phyloP scores from a whole-genome alignment of 1,284 basidiomycete species.

The Pseudozyma flocculosa region DNA sequence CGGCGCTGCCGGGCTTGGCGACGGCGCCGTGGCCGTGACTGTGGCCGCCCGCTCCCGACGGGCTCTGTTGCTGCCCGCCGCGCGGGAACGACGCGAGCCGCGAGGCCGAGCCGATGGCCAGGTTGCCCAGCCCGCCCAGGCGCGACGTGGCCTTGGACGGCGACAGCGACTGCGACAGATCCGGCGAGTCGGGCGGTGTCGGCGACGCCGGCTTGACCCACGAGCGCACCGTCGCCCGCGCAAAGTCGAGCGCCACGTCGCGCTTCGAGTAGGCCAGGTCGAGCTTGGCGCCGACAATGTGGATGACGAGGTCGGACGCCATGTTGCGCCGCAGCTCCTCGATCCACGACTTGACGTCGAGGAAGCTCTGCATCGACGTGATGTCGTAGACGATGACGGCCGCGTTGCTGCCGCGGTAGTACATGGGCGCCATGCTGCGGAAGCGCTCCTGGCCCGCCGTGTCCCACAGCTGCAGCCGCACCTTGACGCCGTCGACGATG shows the following conservation, averaged over 20 bases:
- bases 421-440: constrained; percentile 96
- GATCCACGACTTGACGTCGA: constrained; percentile 89
- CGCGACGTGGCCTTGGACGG: constrained; percentile 80
- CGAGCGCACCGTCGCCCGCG: constrained; percentile 61
- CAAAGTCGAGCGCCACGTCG: constrained; percentile 72
- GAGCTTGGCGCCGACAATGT: constrained; percentile 86
- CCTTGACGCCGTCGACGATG: constrained; percentile 79
- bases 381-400: constrained; percentile 97
- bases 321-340: constrained; percentile 79
- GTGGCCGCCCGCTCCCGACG: too few relatives aligned
- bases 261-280: constrained; percentile 64
- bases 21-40: neutral
- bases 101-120: constrained; percentile 43
- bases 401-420: constrained; percentile 96
- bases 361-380: constrained; percentile 83
- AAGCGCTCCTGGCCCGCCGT: constrained; percentile 95
- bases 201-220: constrained; percentile 62
- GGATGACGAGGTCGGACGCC: constrained; percentile 75
- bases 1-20: constrained; percentile 14
- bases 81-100: constrained; percentile 19
- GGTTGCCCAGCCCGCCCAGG: constrained; percentile 63
- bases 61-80: constrained; percentile 4
- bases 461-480: constrained; percentile 80
- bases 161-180: constrained; percentile 5
- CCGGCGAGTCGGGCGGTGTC: neutral